Evolutionary conservation across 805 yeast species (phyloP).

Genomic region (Yarrowia sp.): DNA sequence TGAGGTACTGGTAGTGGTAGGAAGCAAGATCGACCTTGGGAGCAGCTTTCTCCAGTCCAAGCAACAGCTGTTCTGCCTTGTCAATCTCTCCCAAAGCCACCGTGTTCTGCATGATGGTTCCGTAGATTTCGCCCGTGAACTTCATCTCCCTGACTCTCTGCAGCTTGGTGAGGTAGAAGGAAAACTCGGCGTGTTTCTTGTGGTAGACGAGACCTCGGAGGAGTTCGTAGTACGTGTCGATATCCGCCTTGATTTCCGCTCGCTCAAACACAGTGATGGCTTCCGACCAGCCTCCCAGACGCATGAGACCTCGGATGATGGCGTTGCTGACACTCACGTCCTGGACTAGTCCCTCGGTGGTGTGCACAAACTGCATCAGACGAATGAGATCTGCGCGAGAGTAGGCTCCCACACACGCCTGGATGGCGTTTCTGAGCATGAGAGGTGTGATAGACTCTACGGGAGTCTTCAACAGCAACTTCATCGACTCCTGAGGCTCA

Average conservation of each 20-base stretch:
- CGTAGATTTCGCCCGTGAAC: slow-evolving; percentile 2
- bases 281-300: slow-evolving; percentile 33
- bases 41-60: background rate
- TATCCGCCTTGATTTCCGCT: background rate
- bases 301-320: slow-evolving; percentile 21
- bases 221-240: background rate
- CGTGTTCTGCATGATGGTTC: background rate
- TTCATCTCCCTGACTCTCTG: background rate
- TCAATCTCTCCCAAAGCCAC: slow-evolving; percentile 7
- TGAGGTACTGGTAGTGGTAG: slow-evolving; percentile 21
- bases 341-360: background rate
- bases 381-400: background rate
- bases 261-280: slow-evolving; percentile 10
- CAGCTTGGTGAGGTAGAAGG: slow-evolving; percentile 6
- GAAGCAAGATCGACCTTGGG: slow-evolving; percentile 2
- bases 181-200: background rate
- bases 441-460: background rate
- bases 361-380: slow-evolving; percentile 3
- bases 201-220: slow-evolving; percentile 6
- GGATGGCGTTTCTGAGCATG: slow-evolving; percentile 13
- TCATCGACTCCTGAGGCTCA: background rate
- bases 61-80: slow-evolving; percentile 2
- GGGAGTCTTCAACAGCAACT: background rate
- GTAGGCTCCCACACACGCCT: slow-evolving; percentile 23
- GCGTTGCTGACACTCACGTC: slow-evolving; percentile 5